Evolutionary conservation across 2,329 filamentous ascomycete species (phyloP).

Genomic region (Verticillium zaregamsianum): DNA sequence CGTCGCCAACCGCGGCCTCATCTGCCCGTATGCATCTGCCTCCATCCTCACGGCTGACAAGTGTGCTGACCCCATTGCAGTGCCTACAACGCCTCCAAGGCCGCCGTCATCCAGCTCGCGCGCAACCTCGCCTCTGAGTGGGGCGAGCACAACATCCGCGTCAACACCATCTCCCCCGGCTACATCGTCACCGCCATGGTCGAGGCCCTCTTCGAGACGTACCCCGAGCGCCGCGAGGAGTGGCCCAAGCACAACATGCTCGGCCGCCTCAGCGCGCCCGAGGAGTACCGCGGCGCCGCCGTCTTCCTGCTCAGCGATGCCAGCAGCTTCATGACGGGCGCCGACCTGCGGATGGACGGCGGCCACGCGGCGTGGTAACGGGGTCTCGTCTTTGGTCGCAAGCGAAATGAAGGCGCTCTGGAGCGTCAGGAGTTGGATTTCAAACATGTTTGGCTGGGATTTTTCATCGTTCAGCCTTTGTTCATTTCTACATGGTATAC

Average conservation of each 20-base stretch:
- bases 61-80: conserved; percentile 40
- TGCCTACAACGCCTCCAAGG: conserved; percentile 75
- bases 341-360: conserved; percentile 67
- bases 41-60: background rate
- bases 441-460: background rate
- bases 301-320: conserved; percentile 36
- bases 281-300: conserved; percentile 53
- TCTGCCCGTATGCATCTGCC: conserved; percentile 48
- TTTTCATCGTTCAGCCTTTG: background rate
- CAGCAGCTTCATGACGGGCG: conserved; percentile 38
- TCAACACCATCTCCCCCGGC: conserved; percentile 11
- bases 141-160: conserved; percentile 62
- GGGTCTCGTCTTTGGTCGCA: background rate
- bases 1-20: conserved; percentile 44
- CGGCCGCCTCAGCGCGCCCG: conserved; percentile 9
- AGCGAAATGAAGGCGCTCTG: background rate
- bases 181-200: conserved; percentile 55
- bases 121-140: conserved; percentile 71
- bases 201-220: conserved; percentile 69
- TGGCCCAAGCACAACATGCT: conserved; percentile 10
- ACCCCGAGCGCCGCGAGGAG: conserved; percentile 55
- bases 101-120: conserved; percentile 66
- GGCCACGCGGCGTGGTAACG: conserved; percentile 59
- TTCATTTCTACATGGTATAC: conserved; percentile 8
- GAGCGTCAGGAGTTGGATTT: background rate